Evolutionary conservation across 176 grass and related monocot species (phyloP), one percentile per base, ranked within the genome.

Genomic region (Dendrocalamus sinicus): DNA sequence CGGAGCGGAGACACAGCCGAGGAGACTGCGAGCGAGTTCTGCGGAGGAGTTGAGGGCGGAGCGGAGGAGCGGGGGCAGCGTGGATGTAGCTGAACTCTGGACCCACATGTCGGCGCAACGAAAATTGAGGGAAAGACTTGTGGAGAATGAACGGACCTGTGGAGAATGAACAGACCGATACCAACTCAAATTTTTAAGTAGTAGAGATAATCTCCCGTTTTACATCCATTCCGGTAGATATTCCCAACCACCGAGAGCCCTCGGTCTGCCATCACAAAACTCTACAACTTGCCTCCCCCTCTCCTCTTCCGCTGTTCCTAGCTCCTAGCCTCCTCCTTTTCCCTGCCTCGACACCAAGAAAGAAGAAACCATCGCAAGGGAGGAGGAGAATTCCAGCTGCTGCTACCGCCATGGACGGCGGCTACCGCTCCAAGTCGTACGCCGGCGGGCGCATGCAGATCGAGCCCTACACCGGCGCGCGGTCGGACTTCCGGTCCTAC

Each of bases 361-460:
- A 73, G 44, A 78, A 62, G 66, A 72, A 79, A 30, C 45, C n/a
- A 75, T 40, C 78, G 48, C 4, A 24, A 63, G 40, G 20, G 26
- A 35, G 8, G 55, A 37, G 4, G 69, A 52, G 47, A 32, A 15
- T 55, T 28, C 39, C 72, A 8, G 28, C 44, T 26, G 44, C 71
- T 15, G 14, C 28, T 30, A 1, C 62, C 1, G 77, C 72, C 52
- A 85, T 86, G 90, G 91, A 94, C 61, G 64, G 64, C 12, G 86
- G 85, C 41, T 74, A 20, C 65, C 79, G 89, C 54, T 94, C 95
- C 73, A 97, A 88, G 82, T 97, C 89, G 40, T 90, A 85, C 74
- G 84, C 87, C 35, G 89, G 86, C 43, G 88, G 91, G 60, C 81
- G 76, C 69, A 88, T 89, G 88, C 89, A 94, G 89, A 75, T 91